Percentiles rank a stretch among this genome's conserved stretches.
Conservation (phyloP, 257 asterid species). For the Knoxia roxburghii region DNA sequence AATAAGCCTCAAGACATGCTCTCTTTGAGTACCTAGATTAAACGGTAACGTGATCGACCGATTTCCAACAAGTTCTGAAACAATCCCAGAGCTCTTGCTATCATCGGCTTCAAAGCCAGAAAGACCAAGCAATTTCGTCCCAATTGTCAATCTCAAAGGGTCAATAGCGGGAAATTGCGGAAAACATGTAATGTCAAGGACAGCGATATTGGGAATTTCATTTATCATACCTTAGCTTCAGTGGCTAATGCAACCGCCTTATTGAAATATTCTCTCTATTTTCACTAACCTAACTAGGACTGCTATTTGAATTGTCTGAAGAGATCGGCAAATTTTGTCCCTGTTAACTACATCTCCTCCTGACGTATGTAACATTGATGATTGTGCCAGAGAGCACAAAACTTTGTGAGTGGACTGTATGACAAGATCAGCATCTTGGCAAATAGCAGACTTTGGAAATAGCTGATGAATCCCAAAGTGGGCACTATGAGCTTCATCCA, state of each 20-base stretch:
- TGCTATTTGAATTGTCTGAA: constrained; percentile 75
- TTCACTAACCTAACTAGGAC: constrained; percentile 67
- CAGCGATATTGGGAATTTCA: constrained; percentile 44
- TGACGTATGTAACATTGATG: constrained; percentile 69
- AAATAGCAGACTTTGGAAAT: no score
- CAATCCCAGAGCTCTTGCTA: constrained; percentile 42
- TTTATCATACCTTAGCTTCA: constrained; percentile 60
- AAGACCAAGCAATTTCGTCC: constrained; percentile 45
- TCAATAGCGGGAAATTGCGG: constrained; percentile 40
- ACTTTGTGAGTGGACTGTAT: no score
- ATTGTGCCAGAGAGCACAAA: constrained; percentile 65
- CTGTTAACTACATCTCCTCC: constrained; percentile 50
- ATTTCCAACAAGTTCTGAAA: constrained; percentile 69
- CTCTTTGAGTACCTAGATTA: constrained; percentile 81
- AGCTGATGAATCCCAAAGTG: no score
- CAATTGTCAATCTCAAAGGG: constrained; percentile 60
- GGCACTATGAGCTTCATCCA: constrained; percentile 92
- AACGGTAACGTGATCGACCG: constrained; percentile 56
- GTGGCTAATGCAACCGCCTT: constrained; percentile 45
- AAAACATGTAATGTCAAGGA: constrained; percentile 31
- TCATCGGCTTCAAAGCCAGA: constrained; percentile 71
- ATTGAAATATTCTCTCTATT: constrained; percentile 29
- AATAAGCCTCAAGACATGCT: constrained; percentile 43
- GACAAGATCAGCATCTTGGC: no score
- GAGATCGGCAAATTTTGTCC: constrained; percentile 51